These are phyloP conservation scores for Neofusicoccum umdonicola DNA, from an alignment of 2,329 filamentous ascomycete species.

Conservation along the genomic window DNA sequence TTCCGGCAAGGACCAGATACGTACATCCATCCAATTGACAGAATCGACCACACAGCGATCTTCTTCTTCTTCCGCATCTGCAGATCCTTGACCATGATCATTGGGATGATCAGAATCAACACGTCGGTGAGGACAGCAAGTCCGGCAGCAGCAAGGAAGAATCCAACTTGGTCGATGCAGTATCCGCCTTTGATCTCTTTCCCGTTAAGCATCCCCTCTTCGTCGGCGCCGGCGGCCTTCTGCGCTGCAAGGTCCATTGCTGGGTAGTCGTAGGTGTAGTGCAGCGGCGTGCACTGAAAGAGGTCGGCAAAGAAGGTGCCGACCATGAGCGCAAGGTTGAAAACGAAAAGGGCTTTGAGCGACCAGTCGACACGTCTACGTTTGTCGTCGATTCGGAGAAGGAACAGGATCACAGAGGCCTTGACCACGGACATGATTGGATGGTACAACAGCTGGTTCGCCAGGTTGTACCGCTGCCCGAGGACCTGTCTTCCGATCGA, in stretches of 20 bases:
- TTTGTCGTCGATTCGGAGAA: slow-evolving; percentile 36
- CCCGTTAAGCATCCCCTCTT: slow-evolving; percentile 26
- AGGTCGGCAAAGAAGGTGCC: slow-evolving; percentile 35
- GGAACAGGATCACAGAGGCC: slow-evolving; percentile 38
- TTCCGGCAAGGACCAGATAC: slow-evolving; percentile 15
- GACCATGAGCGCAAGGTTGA: slow-evolving; percentile 35
- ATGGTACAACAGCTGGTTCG: slow-evolving; percentile 39
- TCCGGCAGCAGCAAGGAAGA: slow-evolving; percentile 33
- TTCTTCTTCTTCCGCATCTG: slow-evolving; percentile 42
- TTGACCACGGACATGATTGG: slow-evolving; percentile 37
- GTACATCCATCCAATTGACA: slow-evolving; percentile 34
- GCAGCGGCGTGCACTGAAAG: slow-evolving; percentile 35
- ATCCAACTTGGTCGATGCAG: slow-evolving; percentile 34
- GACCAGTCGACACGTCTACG: slow-evolving; percentile 30
- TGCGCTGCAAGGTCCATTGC: slow-evolving; percentile 23
- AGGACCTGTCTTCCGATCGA: slow-evolving; percentile 28
- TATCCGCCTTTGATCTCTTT: slow-evolving; percentile 28
- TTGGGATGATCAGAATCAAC: slow-evolving; percentile 41
- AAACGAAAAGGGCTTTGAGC: slow-evolving; percentile 33
- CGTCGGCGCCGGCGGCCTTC: slow-evolving; percentile 22
- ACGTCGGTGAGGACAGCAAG: slow-evolving; percentile 40
- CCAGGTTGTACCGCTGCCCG: slow-evolving; percentile 33
- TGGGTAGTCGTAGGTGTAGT: slow-evolving; percentile 29
- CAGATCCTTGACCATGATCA: slow-evolving; percentile 44
- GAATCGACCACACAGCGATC: slow-evolving; percentile 31